phyloP scores from a whole-genome alignment of 352 stramenopile species.

The Phytophthora fragariaefolia region DNA sequence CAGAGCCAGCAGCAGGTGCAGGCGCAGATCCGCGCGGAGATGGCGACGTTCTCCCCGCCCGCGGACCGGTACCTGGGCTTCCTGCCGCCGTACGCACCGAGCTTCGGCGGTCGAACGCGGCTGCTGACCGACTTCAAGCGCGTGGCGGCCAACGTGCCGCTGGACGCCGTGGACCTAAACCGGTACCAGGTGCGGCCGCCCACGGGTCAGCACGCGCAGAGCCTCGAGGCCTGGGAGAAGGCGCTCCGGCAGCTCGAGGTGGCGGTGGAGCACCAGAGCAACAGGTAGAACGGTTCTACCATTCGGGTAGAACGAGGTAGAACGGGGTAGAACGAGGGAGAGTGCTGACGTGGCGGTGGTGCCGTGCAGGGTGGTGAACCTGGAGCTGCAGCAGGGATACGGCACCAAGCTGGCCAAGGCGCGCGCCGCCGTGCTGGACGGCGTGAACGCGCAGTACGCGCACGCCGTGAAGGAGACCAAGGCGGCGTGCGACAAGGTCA shows the following conservation, averaged over 20 bases:
- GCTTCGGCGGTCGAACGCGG: constrained; percentile 56
- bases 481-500: constrained; percentile 53
- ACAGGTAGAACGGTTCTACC: constrained; percentile 41
- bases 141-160: constrained; percentile 65
- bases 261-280: constrained; percentile 66
- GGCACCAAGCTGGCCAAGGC: constrained; percentile 73
- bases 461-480: constrained; percentile 49
- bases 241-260: constrained; percentile 59
- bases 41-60: constrained; percentile 66
- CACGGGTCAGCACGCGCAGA: constrained; percentile 42
- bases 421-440: constrained; percentile 65
- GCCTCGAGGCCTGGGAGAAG: constrained; percentile 59
- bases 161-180: constrained; percentile 79
- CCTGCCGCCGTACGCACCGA: constrained; percentile 60
- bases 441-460: constrained; percentile 65
- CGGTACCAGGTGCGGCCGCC: constrained; percentile 67
- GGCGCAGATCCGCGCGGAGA: constrained; percentile 73
- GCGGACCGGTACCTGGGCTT: constrained; percentile 65
- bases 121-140: constrained; percentile 79
- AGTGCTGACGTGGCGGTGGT: constrained; percentile 9
- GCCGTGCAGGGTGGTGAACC: constrained; percentile 56
- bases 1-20: constrained; percentile 63
- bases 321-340: constrained; percentile 8
- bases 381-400: constrained; percentile 82
- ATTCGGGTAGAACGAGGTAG: constrained; percentile 3